phyloP scores from a whole-genome alignment of 23 red algal species.

The Gracilaria domingensis region DNA sequence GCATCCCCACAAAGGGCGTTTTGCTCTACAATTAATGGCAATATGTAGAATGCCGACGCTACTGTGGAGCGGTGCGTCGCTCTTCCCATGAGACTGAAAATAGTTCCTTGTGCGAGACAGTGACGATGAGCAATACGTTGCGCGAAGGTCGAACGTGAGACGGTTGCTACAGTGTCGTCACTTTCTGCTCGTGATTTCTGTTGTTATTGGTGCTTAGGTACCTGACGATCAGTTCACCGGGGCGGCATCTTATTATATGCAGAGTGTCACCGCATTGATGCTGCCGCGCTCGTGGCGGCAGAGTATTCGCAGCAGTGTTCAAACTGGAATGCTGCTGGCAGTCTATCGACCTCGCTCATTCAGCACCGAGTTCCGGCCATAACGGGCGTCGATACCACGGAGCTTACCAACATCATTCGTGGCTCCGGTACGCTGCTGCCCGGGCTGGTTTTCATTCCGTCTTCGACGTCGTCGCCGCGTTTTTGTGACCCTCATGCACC shows the following conservation, averaged over 20 bases:
- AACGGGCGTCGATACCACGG: conserved; percentile 93
- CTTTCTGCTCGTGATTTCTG: no score
- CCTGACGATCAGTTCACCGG: no score
- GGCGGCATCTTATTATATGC: conserved; percentile 37
- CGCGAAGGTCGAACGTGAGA: no score
- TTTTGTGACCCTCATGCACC: conserved; percentile 78
- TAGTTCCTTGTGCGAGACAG: no score
- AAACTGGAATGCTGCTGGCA: conserved; percentile 84
- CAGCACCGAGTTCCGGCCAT: conserved; percentile 79
- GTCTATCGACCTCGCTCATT: conserved; percentile 78
- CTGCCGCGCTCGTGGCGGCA: conserved; percentile 85
- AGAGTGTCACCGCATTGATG: conserved; percentile 81
- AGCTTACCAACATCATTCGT: conserved; percentile 90
- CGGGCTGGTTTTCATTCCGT: conserved; percentile 72
- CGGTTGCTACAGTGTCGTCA: no score
- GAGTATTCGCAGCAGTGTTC: conserved; percentile 78
- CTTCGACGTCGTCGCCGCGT: background rate
- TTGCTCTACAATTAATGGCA: no score
- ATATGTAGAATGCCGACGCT: no score
- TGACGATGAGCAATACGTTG: no score
- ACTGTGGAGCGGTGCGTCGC: no score
- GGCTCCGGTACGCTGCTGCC: conserved; percentile 86
- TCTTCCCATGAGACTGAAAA: no score
- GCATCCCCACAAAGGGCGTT: no score
- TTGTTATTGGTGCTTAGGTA: no score